A percentile compares a stretch with the other conserved stretches of the same genome.
Conservation (phyloP, 2,329 filamentous ascomycete genomes). For the Neofusicoccum umdonicola region DNA sequence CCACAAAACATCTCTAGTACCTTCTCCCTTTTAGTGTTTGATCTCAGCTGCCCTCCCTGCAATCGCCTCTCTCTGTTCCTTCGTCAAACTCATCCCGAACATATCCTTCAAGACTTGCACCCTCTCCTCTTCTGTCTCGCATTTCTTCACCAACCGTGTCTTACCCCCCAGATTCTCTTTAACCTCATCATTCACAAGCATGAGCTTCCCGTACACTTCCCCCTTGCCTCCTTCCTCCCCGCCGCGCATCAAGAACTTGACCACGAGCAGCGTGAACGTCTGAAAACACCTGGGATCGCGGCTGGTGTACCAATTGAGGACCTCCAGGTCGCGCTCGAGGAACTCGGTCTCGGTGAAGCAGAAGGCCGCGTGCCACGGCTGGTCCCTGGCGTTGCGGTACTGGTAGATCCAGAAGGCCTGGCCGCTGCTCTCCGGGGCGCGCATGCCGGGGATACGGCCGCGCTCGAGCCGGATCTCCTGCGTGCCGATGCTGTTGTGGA, state of each 20-base stretch:
- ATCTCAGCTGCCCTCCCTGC: too few species aligned
- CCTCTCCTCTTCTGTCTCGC: constrained; percentile 39
- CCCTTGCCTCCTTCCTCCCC: constrained; percentile 19
- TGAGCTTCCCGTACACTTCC: constrained; percentile 36
- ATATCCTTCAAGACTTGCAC: constrained; percentile 36
- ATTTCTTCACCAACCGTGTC: constrained; percentile 36
- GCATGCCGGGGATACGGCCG: constrained; percentile 45
- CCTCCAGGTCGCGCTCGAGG: constrained; percentile 38
- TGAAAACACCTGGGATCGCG: constrained; percentile 33
- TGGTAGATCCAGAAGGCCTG: constrained; percentile 60
- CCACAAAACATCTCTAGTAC: too few species aligned
- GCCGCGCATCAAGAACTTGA: constrained; percentile 35
- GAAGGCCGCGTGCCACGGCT: constrained; percentile 43
- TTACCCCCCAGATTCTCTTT: constrained; percentile 44
- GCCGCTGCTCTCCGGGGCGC: too few species aligned
- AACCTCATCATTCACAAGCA: constrained; percentile 43
- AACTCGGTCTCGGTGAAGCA: constrained; percentile 41
- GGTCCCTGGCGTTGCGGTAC: constrained; percentile 41
- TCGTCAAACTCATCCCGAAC: constrained; percentile 40
- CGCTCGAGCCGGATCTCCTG: constrained; percentile 56
- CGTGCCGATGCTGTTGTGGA: constrained; percentile 48
- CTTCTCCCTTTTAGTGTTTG: too few species aligned
- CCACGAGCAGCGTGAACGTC: constrained; percentile 32
- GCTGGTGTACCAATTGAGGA: constrained; percentile 39
- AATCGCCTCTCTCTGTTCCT: too few species aligned